These are phyloP conservation scores for Tremellales sp. DNA, from an alignment of 1,284 basidiomycete genomes.

Conservation along the genomic window DNA sequence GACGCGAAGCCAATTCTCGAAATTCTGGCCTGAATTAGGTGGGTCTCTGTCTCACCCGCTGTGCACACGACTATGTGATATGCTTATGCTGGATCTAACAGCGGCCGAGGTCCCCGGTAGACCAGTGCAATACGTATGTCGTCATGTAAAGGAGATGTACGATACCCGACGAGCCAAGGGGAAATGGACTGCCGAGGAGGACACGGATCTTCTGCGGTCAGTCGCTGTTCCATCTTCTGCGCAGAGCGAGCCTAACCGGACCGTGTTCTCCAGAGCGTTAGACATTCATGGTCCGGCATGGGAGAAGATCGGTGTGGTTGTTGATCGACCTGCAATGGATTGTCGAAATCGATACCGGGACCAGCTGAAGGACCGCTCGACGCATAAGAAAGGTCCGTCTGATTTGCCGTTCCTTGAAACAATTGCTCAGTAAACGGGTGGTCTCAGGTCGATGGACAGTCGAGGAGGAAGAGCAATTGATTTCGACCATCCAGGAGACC, in stretches of 20 bases:
- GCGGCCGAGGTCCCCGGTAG: slow-evolving; percentile 36
- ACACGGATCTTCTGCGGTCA: slow-evolving; percentile 29
- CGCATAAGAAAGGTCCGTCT: slow-evolving; percentile 16
- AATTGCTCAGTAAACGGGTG: background rate
- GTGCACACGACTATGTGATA: background rate
- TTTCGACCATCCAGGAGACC: slow-evolving; percentile 17
- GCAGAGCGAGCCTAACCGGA: background rate
- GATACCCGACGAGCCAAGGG: slow-evolving; percentile 40
- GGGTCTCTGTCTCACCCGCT: slow-evolving; percentile 2
- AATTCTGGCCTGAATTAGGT: slow-evolving; percentile 41
- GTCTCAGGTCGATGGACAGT: slow-evolving; percentile 21
- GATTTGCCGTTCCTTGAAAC: background rate
- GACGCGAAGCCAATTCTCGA: slow-evolving; percentile 20
- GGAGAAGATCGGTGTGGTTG: slow-evolving; percentile 31
- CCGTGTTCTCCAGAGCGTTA: slow-evolving; percentile 31
- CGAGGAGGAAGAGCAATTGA: slow-evolving; percentile 20
- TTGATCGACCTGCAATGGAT: slow-evolving; percentile 36
- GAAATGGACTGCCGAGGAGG: slow-evolving; percentile 36
- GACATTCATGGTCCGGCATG: slow-evolving; percentile 29
- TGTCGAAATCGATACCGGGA: slow-evolving; percentile 38
- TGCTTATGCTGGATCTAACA: slow-evolving; percentile 11
- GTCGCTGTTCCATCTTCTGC: slow-evolving; percentile 3
- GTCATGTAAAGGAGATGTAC: slow-evolving; percentile 33
- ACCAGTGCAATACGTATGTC: slow-evolving; percentile 37
- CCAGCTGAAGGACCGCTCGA: slow-evolving; percentile 18